Evolutionary conservation across 192 early-diverging fungal genomes (phyloP), one percentile per base, ranked within the genome.

Genomic region (Podila horticola): DNA sequence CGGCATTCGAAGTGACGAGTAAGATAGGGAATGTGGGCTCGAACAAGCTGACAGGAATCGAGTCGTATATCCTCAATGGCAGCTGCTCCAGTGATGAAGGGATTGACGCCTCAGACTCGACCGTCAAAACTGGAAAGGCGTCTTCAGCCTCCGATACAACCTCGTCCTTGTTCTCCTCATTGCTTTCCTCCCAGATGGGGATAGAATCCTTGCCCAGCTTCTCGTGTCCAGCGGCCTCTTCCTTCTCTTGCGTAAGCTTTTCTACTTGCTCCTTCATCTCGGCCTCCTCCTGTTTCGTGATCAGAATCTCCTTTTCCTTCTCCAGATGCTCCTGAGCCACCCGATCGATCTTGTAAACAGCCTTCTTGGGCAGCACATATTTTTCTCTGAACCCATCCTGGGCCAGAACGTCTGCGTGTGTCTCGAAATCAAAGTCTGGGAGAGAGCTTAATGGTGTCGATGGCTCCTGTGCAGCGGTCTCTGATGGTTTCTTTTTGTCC

Each of bases 21-120:
- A 81, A 64, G 33, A 81, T 81, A 17, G 76, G 76, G 50, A 81
- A 81, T 0, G 33, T 72, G 19, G 76, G 76, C 34, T 81, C 76
- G 26, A 81, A 81, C 13, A 65, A 4, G 28, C 76, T 73, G 20
- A 52, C 26, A 0, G 76, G 71, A 22, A 81, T 81, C 4, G 71
- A 69, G 24, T 81, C 55, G 52, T 81, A 81, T 41, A 81, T 72
- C 9, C 41, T 45, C n/a, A 81, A 30, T n/a, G 77, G 77, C 3
- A 81, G 62, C 22, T 66, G 70, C n/a, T 81, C 77, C 61, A 81
- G 22, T 11, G 77, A 29, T 24, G 77, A 81, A 8, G 65, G 77
- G 24, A 81, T 66, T 31, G 77, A 81, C 5, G 66, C 71, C 33
- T 81, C 77, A 3, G 77, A 73, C 11, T 73, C 77, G 8, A 73